Base-by-base conservation (phyloP, 305 asterid genomes). In the Fraxinus nigra region DNA sequence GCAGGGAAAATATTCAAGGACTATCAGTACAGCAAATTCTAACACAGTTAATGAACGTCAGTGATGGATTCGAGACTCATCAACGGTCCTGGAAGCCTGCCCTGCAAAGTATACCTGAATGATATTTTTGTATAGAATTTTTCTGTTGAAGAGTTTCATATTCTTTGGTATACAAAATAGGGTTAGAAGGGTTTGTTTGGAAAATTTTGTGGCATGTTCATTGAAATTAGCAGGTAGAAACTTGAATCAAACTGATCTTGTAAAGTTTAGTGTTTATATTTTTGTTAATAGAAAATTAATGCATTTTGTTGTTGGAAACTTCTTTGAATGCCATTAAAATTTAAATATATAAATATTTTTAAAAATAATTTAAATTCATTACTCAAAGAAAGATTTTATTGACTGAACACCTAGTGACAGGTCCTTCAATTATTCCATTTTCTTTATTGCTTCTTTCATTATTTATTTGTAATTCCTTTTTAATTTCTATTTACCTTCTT, bases 91-190 rank as follows among this genome's bases (percentile, higher is more conserved):
- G 93, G 94, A 85, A 38, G 72, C 94, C 96, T 4, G 86, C 83
- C 35, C 80, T 92, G 83, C 85, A 83, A 35, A 89, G 89, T 26
- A 90, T 92, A 82, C 90, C 96, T 33, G 93, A 90, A 82, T 81
- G 90, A 83, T 79, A 63, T 13, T 8, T 67, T 30, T 67, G 37
- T 28, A 30, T 67, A 65, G 38, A 10, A 1, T 28, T 67, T 67
- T 28, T 67, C 74, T 67, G 73, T 46, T 26, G 72, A 26, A 63
- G n/a, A 14, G 34, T 24, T 26, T 46, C 34, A 26, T 9, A 11
- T 11, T 67, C 74, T 67, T 28, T 28, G 38, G 8, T 28, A 9
- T 37, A 26, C 30, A 48, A n/a, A 51, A 54, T 54, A n/a, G 63
- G 63, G 22, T 51, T 51, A 51, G 69, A 59, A 59, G 65, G 65